Percentiles rank a stretch among this genome's conserved stretches.
These are phyloP conservation scores for Penicillium herquei DNA, from an alignment of 495 filamentous ascomycete species.

Conservation along the genomic window DNA sequence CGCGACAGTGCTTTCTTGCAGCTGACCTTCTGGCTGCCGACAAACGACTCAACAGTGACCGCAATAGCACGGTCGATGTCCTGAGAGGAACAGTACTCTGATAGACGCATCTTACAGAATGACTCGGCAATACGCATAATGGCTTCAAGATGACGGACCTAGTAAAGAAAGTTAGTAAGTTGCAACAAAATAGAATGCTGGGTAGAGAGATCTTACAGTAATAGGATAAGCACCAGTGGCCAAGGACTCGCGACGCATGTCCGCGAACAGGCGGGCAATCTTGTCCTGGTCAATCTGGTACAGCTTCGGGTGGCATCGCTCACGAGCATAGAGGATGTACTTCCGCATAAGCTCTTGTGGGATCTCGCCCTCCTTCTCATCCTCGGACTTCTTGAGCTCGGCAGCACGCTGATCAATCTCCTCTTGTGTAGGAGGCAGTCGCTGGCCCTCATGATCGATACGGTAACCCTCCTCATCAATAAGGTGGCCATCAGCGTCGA, in stretches of 20 bases:
- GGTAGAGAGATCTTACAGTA: conserved; percentile 63
- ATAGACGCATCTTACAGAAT: conserved; percentile 94
- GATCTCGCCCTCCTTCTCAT: conserved; percentile 73
- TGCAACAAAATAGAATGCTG: neutral
- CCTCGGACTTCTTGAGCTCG: conserved; percentile 46
- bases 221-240: conserved; percentile 97
- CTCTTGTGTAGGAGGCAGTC: conserved; percentile 35
- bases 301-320: conserved; percentile 86
- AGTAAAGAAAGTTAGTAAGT: conserved; percentile 8
- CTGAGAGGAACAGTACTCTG: conserved; percentile 81
- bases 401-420: conserved; percentile 36
- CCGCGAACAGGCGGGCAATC: conserved; percentile 87
- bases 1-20: conserved; percentile 95
- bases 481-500: conserved; percentile 59
- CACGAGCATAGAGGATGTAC: conserved; percentile 95
- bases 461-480: conserved; percentile 48
- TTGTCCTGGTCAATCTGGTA: conserved; percentile 99
- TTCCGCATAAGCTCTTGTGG: conserved; percentile 91
- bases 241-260: conserved; percentile 90
- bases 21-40: conserved; percentile 94
- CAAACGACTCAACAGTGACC: conserved; percentile 94
- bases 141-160: conserved; percentile 97
- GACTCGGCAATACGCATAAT: conserved; percentile 92
- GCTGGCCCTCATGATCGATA: conserved; percentile 32
- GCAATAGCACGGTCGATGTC: conserved; percentile 98